A percentile compares a stretch with the other conserved stretches of the same genome.
These are phyloP conservation scores for Tolypocladium cylindrosporum DNA, from an alignment of 2,329 filamentous ascomycete species.

Conservation along the genomic window DNA sequence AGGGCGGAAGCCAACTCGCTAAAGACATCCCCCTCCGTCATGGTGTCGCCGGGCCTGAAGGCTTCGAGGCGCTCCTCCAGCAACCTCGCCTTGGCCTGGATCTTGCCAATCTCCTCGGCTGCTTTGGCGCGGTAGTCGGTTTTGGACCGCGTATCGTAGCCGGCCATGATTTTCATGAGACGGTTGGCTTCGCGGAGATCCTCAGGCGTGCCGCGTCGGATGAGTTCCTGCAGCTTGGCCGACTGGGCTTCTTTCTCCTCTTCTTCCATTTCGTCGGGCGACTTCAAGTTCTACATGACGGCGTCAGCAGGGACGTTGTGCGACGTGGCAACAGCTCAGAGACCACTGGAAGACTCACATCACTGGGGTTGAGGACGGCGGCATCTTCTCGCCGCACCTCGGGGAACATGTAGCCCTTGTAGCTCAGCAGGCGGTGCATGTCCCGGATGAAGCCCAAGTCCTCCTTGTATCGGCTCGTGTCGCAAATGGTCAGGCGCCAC, in stretches of 20 bases:
- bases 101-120: constrained; percentile 86
- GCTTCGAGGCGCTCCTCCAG: constrained; percentile 87
- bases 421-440: constrained; percentile 91
- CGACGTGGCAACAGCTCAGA: neutral
- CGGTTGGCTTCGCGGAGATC: constrained; percentile 95
- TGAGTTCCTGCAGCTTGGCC: constrained; percentile 95
- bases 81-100: constrained; percentile 89
- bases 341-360: constrained; percentile 51
- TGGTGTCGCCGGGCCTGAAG: constrained; percentile 70
- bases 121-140: constrained; percentile 97
- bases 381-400: constrained; percentile 89
- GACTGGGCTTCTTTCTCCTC: constrained; percentile 92
- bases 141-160: constrained; percentile 89
- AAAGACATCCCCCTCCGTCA: constrained; percentile 58
- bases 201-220: constrained; percentile 80
- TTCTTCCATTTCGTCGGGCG: constrained; percentile 96
- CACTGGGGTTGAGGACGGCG: constrained; percentile 90
- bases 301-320: constrained; percentile 27
- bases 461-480: constrained; percentile 95
- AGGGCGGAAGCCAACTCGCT: constrained; percentile 83
- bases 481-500: constrained; percentile 96
- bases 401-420: constrained; percentile 95
- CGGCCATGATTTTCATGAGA: constrained; percentile 98
- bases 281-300: constrained; percentile 68
- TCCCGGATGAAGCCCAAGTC: constrained; percentile 93